Base-by-base conservation (phyloP, 1,284 basidiomycete species). In the Pseudozyma sp. region DNA sequence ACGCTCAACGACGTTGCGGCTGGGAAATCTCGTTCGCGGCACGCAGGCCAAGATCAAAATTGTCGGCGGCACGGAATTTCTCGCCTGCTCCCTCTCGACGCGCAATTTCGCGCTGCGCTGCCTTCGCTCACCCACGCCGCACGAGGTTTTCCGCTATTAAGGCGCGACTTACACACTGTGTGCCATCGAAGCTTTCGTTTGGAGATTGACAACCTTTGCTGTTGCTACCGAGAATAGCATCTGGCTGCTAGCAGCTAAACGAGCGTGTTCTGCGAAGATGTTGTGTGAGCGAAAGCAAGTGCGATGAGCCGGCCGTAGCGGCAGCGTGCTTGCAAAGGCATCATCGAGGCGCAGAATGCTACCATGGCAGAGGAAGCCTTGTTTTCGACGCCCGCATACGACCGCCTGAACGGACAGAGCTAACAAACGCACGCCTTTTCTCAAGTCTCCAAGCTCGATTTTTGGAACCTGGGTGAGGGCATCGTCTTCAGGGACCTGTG, bases 31-130 rank as follows among this genome's bases (percentile, higher is more conserved):
- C 45, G 53, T 54, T 31, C 53, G 31, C 31, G 30, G 30, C 10
- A 16, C 31, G 10, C 10, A 5, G 30, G 35, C 8, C 11, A 11
- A 7, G 50, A n/a, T 42, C 52, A 45, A 39, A 52, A n/a, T 39
- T 31, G 52, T 31, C 7, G 6, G 35, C 2, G 54, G 54, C 54
- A 55, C 54, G 54, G 54, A 48, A 42, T 55, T 30, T 55, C 33
- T 44, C 14, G 10, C 29, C 10, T 7, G 24, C 8, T 9, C 24
- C 19, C 37, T 11, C 43, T 13, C 33, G 31, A 54, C 54, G 45
- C 54, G 54, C 45, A 48, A 47, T 39, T 46, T 54, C 31, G 35
- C 8, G 35, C 14, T 8, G 35, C 9, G 14, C 35, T 37, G 8
- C 9, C 35, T 34, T 30, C 13, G 33, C 31, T 44, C 43, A n/a